A percentile compares a stretch with the other conserved stretches of the same genome.
phyloP scores from a whole-genome alignment of 305 asterid species.

The Solanum aculeatissimum region DNA sequence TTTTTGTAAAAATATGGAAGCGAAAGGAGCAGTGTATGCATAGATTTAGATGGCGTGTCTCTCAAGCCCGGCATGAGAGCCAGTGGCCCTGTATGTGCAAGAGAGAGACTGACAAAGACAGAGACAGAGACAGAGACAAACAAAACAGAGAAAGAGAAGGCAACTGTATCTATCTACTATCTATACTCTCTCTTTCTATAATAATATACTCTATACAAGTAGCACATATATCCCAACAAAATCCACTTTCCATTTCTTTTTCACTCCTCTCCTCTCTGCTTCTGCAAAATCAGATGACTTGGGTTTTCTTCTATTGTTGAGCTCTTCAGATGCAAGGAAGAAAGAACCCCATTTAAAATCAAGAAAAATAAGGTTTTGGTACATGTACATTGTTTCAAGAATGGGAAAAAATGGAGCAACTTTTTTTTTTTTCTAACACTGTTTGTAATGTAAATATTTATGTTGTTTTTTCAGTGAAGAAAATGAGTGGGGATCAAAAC shows the following conservation, averaged over 20 bases:
- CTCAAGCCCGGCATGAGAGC: constrained; percentile 58
- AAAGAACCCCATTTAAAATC: background rate
- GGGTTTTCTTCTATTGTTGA: background rate
- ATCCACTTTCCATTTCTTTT: background rate
- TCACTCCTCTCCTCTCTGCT: background rate
- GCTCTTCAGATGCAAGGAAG: background rate
- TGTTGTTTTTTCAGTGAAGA: background rate
- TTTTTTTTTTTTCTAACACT: background rate
- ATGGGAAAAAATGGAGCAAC: background rate
- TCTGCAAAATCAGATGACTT: background rate
- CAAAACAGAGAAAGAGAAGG: background rate
- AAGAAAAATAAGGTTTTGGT: background rate
- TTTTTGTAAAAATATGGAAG: no score
- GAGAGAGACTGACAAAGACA: constrained; percentile 5
- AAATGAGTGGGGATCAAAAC: constrained; percentile 45
- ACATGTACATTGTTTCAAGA: background rate
- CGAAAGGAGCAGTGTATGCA: background rate
- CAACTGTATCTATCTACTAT: background rate
- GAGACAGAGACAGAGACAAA: background rate
- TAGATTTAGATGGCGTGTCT: constrained; percentile 42
- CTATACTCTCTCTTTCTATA: background rate
- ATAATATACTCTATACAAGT: no score
- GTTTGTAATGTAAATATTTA: background rate
- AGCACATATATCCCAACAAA: background rate
- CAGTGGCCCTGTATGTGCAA: constrained; percentile 22